phyloP scores from a whole-genome alignment of 805 yeast species.

The Ogataea nakhonphanomensis region DNA sequence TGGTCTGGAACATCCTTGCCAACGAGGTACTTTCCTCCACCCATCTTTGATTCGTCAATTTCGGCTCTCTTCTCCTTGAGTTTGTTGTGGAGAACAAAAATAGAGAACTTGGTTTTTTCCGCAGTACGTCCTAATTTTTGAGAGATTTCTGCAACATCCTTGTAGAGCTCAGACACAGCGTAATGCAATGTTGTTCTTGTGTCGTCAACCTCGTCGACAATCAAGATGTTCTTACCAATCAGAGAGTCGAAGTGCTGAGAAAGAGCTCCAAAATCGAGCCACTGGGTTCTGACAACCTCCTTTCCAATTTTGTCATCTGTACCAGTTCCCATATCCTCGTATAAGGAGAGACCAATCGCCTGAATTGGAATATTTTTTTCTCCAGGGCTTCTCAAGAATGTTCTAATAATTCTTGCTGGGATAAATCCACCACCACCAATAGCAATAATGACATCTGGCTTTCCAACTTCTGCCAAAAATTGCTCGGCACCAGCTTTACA shows the following conservation, averaged over 20 bases:
- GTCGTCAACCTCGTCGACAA: slow-evolving; percentile 90
- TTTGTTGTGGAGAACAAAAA: slow-evolving; percentile 83
- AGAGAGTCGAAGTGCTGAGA: slow-evolving; percentile 67
- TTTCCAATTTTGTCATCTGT: slow-evolving; percentile 56
- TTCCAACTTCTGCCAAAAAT: slow-evolving; percentile 29
- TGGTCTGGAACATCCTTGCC: slow-evolving; percentile 72
- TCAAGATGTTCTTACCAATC: slow-evolving; percentile 75
- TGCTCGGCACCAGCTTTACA: slow-evolving; percentile 52
- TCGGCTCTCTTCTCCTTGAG: slow-evolving; percentile 77
- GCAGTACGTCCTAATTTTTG: slow-evolving; percentile 52
- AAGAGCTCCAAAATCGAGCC: slow-evolving; percentile 80
- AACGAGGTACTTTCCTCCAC: slow-evolving; percentile 63
- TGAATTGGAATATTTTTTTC: slow-evolving; percentile 67
- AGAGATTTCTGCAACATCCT: slow-evolving; percentile 62
- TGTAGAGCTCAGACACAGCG: slow-evolving; percentile 72
- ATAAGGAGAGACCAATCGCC: slow-evolving; percentile 64
- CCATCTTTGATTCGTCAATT: slow-evolving; percentile 59
- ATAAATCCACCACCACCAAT: slow-evolving; percentile 76
- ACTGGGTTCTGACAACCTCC: slow-evolving; percentile 84
- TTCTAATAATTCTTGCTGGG: slow-evolving; percentile 64
- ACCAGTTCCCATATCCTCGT: slow-evolving; percentile 52
- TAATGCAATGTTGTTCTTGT: slow-evolving; percentile 87
- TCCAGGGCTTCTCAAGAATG: slow-evolving; percentile 55
- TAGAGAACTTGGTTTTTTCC: slow-evolving; percentile 63
- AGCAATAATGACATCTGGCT: slow-evolving; percentile 56